Evolutionary conservation across 2,329 filamentous ascomycete genomes (phyloP).

Genomic region (Biscogniauxia sp.): DNA sequence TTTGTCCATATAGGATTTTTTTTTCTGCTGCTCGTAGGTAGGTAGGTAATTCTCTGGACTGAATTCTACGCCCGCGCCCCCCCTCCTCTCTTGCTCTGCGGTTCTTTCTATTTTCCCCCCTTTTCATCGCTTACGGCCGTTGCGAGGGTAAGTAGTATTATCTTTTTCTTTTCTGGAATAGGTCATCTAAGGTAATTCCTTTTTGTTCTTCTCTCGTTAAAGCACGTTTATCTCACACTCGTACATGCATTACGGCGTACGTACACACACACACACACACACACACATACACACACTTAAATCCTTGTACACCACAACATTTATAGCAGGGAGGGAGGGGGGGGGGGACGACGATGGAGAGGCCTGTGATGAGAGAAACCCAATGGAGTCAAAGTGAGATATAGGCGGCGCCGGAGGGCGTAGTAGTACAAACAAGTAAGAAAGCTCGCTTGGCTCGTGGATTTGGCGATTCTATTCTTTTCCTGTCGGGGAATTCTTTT

Average conservation of each 20-base stretch:
- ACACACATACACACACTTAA: too few species aligned
- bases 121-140: conserved; percentile 19
- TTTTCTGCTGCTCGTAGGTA: background rate
- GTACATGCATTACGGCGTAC: background rate
- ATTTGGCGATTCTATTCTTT: background rate
- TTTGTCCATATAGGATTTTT: too few species aligned
- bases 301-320: background rate
- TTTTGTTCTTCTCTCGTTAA: background rate
- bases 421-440: background rate
- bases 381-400: background rate
- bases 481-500: background rate
- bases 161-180: background rate
- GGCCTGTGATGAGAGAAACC: background rate
- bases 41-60: background rate
- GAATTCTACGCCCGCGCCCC: background rate
- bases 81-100: background rate
- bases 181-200: background rate
- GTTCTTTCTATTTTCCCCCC: too few species aligned
- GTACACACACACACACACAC: too few species aligned
- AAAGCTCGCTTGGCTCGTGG: conserved; percentile 12
- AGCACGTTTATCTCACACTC: background rate
- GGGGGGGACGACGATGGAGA: conserved; percentile 4
- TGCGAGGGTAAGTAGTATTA: conserved; percentile 4
- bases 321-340: background rate
- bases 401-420: background rate